Evolutionary conservation across 2,329 filamentous ascomycete genomes (phyloP).

Genomic region (Botrytis fabae): DNA sequence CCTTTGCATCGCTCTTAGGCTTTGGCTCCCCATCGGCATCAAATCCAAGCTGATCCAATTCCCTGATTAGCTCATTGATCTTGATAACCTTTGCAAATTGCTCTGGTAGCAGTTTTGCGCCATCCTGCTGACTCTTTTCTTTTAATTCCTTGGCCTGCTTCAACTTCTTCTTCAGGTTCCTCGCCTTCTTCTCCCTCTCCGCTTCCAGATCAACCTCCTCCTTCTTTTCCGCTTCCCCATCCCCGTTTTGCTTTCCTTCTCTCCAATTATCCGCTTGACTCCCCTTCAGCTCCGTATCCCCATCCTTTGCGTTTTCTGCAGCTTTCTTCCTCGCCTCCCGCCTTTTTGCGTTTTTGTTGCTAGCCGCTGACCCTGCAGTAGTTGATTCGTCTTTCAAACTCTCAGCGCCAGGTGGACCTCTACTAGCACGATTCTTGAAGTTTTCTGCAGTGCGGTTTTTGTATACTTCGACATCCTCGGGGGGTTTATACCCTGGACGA

Average conservation of each 20-base stretch:
- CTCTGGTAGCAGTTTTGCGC: conserved; percentile 81
- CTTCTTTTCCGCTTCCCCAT: conserved; percentile 31
- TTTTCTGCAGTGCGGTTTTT: conserved; percentile 86
- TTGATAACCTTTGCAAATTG: conserved; percentile 98
- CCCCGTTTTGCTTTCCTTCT: conserved; percentile 40
- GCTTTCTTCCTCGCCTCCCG: conserved; percentile 65
- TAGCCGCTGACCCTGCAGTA: conserved; percentile 51
- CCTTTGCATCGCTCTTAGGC: conserved; percentile 31
- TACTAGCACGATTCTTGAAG: conserved; percentile 73
- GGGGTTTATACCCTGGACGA: conserved; percentile 86
- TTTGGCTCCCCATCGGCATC: conserved; percentile 72
- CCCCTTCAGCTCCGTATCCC: conserved; percentile 44
- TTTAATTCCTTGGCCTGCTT: conserved; percentile 89
- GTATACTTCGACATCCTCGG: conserved; percentile 95
- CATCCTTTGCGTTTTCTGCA: conserved; percentile 46
- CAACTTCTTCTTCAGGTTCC: conserved; percentile 90
- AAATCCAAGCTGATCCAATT: conserved; percentile 82
- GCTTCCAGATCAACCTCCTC: conserved; percentile 61
- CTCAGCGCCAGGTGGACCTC: conserved; percentile 74
- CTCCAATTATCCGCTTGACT: conserved; percentile 33
- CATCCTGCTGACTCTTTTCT: conserved; percentile 79
- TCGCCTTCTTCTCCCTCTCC: conserved; percentile 89
- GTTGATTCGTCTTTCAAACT: conserved; percentile 49
- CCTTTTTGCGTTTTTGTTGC: conserved; percentile 85
- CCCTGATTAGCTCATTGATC: conserved; percentile 88